These are phyloP conservation scores for Trichosporon sp. DNA, from an alignment of 1,284 basidiomycete genomes.

Conservation along the genomic window DNA sequence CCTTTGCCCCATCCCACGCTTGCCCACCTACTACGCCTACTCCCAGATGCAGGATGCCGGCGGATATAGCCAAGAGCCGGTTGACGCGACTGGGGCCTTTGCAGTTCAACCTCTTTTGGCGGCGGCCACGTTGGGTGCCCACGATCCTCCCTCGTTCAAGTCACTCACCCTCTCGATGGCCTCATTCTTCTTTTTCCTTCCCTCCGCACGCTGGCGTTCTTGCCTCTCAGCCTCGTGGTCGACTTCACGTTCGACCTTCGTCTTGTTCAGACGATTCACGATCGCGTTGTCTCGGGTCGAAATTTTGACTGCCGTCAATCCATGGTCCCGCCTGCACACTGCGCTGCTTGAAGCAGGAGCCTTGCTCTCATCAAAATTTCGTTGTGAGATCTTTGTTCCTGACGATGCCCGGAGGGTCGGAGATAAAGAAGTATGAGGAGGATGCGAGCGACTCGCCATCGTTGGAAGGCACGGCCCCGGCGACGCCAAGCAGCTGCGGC, in stretches of 20 bases:
- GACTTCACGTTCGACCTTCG: slow-evolving; percentile 75
- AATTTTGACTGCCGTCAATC: slow-evolving; percentile 60
- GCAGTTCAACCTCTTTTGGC: background rate
- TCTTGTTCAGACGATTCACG: slow-evolving; percentile 93
- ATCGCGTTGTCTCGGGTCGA: slow-evolving; percentile 78
- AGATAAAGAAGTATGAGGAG: background rate
- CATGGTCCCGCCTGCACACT: background rate
- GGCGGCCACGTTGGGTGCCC: background rate
- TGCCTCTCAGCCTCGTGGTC: slow-evolving; percentile 86
- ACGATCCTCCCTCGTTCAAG: background rate
- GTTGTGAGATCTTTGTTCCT: background rate
- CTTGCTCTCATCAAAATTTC: background rate
- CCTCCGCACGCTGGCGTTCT: slow-evolving; percentile 74
- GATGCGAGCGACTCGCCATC: background rate
- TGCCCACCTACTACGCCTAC: background rate
- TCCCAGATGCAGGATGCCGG: background rate
- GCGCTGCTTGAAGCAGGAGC: background rate
- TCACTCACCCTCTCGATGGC: slow-evolving; percentile 54
- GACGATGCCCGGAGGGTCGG: background rate
- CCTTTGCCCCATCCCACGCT: background rate
- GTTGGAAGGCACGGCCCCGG: background rate
- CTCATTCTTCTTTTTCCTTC: slow-evolving; percentile 60
- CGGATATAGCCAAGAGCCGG: background rate
- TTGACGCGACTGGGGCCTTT: background rate
- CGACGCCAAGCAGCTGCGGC: background rate